Conservation (phyloP, 768 basidiomycete species). For the Leccinum variicolor region DNA sequence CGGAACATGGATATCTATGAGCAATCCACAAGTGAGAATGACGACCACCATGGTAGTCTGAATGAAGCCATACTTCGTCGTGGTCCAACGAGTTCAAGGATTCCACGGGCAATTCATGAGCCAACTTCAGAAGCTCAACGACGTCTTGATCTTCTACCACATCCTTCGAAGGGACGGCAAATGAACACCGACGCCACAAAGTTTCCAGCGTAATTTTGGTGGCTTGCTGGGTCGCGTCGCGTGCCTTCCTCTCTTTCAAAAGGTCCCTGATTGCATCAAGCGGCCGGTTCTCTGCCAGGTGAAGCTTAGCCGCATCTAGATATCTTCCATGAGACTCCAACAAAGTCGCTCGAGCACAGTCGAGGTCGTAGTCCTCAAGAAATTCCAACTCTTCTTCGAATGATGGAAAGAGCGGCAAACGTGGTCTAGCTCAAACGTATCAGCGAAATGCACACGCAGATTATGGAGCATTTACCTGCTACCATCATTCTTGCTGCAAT, state of each 20-base stretch:
- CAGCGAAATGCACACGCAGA: background rate
- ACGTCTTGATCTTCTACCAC: slow-evolving; percentile 3
- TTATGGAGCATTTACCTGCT: slow-evolving; percentile 14
- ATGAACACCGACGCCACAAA: slow-evolving; percentile 46
- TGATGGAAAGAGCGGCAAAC: slow-evolving; percentile 45
- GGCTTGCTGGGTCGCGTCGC: slow-evolving; percentile 33
- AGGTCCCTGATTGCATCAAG: slow-evolving; percentile 47
- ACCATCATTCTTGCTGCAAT: slow-evolving; percentile 31
- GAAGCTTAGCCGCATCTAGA: slow-evolving; percentile 50
- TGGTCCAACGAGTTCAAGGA: slow-evolving; percentile 2
- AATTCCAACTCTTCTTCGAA: slow-evolving; percentile 56
- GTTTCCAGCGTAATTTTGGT: slow-evolving; percentile 38
- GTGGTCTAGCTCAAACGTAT: slow-evolving; percentile 36
- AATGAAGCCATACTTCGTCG: slow-evolving; percentile 12
- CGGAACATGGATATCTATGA: slow-evolving; percentile 31
- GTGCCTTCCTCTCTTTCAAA: slow-evolving; percentile 31
- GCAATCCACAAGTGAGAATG: background rate
- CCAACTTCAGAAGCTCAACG: slow-evolving; percentile 26
- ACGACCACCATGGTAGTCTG: background rate
- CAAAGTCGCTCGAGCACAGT: slow-evolving; percentile 44
- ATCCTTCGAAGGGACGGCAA: slow-evolving; percentile 27
- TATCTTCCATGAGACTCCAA: slow-evolving; percentile 41
- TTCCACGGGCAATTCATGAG: slow-evolving; percentile 11
- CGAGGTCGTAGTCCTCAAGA: slow-evolving; percentile 51
- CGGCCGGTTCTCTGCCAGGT: slow-evolving; percentile 44